Base-by-base conservation (phyloP, 2,329 filamentous ascomycete genomes). In the Exophiala alcalophila region DNA sequence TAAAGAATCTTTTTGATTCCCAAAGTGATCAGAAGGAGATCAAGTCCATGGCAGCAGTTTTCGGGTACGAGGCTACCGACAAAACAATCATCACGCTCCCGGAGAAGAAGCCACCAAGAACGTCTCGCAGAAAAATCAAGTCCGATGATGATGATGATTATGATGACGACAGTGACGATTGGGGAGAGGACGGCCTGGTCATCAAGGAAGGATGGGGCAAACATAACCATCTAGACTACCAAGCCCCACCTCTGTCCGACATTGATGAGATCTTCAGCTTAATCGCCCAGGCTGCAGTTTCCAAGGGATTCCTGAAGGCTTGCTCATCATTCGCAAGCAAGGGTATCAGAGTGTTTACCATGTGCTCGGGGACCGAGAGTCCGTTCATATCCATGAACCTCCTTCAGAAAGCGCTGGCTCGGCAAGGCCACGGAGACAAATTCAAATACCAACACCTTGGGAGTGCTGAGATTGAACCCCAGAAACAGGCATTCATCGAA, bases 361-460 rank as follows among this genome's bases (percentile, higher is more conserved):
- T 89, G 68, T 90, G 84, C 59, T 89, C 84, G 1, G 86, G 86
- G 0, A 90, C 86, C 0, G 86, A 91, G 53, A 79, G 80, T 4
- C 86, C 86, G 0, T 64, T 91, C 2, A 68, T 89, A 1, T 81
- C 81, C 0, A 58, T 88, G 10, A 65, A 78, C 10, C 67, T 81
- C 59, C 63, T 87, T 31, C 61, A 65, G 26, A 66, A 75, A 11
- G 62, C 64, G 15, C 58, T 68, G 4, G 59, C 65, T 12, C 50
- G 59, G 9, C 42, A 63, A 2, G 59, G 59, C 5, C 8, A 25
- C 14, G 49, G 59, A 1, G 51, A 51, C 4, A 57, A 62, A 8
- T 63, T 81, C 21, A 54, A 65, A 2, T 65, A 77, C 29, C 57
- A 72, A 0, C 81, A 85, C 50, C 51, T 73, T 1, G 83, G 81